phyloP scores from a whole-genome alignment of 73 alveolate species.

The Tetrahymena malaccensis region DNA sequence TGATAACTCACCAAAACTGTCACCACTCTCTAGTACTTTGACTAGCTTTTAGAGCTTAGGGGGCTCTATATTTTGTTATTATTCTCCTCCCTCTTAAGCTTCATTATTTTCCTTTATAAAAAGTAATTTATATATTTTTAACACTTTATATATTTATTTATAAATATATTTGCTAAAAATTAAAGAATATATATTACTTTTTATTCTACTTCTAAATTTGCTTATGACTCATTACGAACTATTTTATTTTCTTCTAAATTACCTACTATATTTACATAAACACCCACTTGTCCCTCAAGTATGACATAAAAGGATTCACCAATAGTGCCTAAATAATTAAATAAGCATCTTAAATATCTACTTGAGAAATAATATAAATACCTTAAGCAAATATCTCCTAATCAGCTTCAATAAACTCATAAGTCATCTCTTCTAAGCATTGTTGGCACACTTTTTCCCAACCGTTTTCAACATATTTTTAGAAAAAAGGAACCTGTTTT shows the following conservation, averaged over 20 bases:
- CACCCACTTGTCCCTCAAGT: background rate
- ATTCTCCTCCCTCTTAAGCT: background rate
- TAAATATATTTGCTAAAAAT: no score
- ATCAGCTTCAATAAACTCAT: background rate
- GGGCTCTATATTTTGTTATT: background rate
- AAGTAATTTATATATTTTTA: background rate
- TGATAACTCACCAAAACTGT: slow-evolving; percentile 16
- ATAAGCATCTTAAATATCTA: background rate
- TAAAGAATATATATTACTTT: background rate
- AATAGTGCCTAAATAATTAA: background rate
- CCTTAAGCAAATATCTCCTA: background rate
- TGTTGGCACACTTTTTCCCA: background rate
- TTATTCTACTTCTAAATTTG: background rate
- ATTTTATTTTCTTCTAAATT: background rate
- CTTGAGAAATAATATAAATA: background rate
- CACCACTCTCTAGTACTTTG: background rate
- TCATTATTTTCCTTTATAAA: background rate
- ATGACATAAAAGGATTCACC: background rate
- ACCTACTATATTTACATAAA: background rate
- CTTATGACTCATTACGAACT: background rate
- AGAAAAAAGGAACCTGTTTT: background rate
- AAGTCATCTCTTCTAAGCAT: background rate
- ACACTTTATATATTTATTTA: no score
- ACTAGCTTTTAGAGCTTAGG: background rate
- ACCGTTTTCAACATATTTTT: background rate